These are phyloP conservation scores for Mikania micrantha DNA, from an alignment of 129 eudicot species.

Conservation along the genomic window DNA sequence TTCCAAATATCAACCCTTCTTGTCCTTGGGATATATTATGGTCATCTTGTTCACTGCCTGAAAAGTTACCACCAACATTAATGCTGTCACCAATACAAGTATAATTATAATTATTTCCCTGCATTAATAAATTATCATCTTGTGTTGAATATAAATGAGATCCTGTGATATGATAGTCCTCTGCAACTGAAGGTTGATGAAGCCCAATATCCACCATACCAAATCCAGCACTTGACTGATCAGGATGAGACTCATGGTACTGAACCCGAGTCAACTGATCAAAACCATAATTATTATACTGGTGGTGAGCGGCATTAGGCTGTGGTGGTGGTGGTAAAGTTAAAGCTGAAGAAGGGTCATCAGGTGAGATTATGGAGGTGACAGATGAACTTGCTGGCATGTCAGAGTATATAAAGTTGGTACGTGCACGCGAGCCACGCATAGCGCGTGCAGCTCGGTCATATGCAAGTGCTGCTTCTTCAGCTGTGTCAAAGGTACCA, in stretches of 20 bases:
- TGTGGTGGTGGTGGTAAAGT: conserved; percentile 8
- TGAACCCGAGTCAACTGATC: background rate
- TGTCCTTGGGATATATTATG: background rate
- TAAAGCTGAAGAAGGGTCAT: conserved; percentile 12
- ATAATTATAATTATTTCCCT: background rate
- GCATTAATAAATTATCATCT: background rate
- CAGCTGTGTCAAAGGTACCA: conserved; percentile 61
- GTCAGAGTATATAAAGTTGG: conserved; percentile 57
- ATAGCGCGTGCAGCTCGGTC: conserved; percentile 58
- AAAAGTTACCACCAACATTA: conserved; percentile 1
- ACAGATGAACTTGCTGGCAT: conserved; percentile 43
- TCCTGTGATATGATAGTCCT: background rate
- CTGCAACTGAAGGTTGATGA: background rate
- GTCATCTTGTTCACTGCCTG: background rate
- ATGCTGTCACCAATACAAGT: background rate
- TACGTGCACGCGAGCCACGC: conserved; percentile 52
- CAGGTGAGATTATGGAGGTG: conserved; percentile 44
- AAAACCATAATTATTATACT: background rate
- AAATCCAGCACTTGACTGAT: conserved; percentile 12
- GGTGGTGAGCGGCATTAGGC: conserved; percentile 5
- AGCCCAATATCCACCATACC: conserved; percentile 1
- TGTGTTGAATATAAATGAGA: background rate
- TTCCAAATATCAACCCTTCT: conserved; percentile 4
- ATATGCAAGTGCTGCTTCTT: conserved; percentile 54
- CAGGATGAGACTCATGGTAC: background rate